phyloP scores from a whole-genome alignment of 345 rosid species.

The Durio zibethinus region DNA sequence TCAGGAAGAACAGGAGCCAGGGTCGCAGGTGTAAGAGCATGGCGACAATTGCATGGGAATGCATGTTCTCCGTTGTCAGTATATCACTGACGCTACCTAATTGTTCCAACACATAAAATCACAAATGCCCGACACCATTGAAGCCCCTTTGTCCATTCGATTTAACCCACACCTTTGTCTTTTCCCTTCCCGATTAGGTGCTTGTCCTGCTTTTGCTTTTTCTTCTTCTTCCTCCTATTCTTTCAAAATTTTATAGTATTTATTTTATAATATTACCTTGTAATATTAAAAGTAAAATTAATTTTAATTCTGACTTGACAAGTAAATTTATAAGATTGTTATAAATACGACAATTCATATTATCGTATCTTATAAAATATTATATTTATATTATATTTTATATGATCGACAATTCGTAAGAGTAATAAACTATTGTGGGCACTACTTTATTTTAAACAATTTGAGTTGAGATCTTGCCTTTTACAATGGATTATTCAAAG shows the following conservation, averaged over 20 bases:
- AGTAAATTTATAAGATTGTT: too few relatives aligned
- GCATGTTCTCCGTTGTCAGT: slow-evolving; percentile 36
- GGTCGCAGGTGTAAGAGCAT: slow-evolving; percentile 8
- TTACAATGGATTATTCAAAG: too few relatives aligned
- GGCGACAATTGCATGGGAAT: slow-evolving; percentile 57
- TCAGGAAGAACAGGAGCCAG: background rate
- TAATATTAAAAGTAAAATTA: too few relatives aligned
- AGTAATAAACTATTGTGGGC: too few relatives aligned
- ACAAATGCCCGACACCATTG: slow-evolving; percentile 42
- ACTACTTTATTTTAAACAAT: too few relatives aligned
- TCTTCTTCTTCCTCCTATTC: background rate
- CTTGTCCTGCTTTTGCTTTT: background rate
- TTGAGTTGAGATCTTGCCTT: too few relatives aligned
- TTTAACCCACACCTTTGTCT: slow-evolving; percentile 43
- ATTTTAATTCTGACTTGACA: too few relatives aligned
- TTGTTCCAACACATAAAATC: slow-evolving; percentile 4
- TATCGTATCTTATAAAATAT: too few relatives aligned
- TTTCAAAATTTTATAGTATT: background rate
- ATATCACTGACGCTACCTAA: slow-evolving; percentile 25
- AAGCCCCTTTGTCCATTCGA: slow-evolving; percentile 25
- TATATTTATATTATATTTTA: too few relatives aligned
- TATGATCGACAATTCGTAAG: too few relatives aligned
- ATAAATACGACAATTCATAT: too few relatives aligned
- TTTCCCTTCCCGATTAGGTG: slow-evolving; percentile 11
- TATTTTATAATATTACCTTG: too few relatives aligned